Conservation (phyloP, 208 protist species). For the Crithidia expoeki region DNA sequence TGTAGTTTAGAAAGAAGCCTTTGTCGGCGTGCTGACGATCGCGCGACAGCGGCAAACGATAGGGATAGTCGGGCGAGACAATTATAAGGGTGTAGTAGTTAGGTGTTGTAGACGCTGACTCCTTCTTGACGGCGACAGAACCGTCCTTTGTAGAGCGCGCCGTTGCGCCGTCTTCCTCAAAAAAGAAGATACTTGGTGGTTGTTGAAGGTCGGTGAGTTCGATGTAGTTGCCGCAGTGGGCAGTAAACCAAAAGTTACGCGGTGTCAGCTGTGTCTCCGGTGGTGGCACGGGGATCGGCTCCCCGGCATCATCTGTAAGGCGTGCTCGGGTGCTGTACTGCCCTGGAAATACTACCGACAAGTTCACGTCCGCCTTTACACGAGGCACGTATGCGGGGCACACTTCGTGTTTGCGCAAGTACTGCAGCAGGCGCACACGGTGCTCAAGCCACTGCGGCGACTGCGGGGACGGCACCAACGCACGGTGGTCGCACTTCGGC, state of each 20-base stretch:
- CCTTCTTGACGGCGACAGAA: not conserved
- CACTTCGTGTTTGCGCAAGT: slow-evolving; percentile 88
- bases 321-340: slow-evolving; percentile 56
- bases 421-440: slow-evolving; percentile 49
- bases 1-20: slow-evolving; percentile 91
- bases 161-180: slow-evolving; percentile 30
- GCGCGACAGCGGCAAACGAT: slow-evolving; percentile 59
- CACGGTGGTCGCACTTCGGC: slow-evolving; percentile 72
- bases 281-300: slow-evolving; percentile 52
- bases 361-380: slow-evolving; percentile 75
- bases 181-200: slow-evolving; percentile 81
- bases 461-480: slow-evolving; percentile 55
- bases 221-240: slow-evolving; percentile 92
- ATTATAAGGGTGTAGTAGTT: slow-evolving; percentile 84
- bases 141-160: not conserved
- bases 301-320: slow-evolving; percentile 59
- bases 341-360: slow-evolving; percentile 87
- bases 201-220: slow-evolving; percentile 87
- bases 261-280: slow-evolving; percentile 55
- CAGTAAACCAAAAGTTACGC: slow-evolving; percentile 92
- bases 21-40: slow-evolving; percentile 38
- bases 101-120: not conserved
- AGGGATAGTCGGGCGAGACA: slow-evolving; percentile 89
- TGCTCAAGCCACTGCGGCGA: slow-evolving; percentile 62
- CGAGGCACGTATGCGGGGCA: slow-evolving; percentile 71